phyloP scores from a whole-genome alignment of 225 moss, liverwort and hornwort genomes.

The Climacium dendroides region DNA sequence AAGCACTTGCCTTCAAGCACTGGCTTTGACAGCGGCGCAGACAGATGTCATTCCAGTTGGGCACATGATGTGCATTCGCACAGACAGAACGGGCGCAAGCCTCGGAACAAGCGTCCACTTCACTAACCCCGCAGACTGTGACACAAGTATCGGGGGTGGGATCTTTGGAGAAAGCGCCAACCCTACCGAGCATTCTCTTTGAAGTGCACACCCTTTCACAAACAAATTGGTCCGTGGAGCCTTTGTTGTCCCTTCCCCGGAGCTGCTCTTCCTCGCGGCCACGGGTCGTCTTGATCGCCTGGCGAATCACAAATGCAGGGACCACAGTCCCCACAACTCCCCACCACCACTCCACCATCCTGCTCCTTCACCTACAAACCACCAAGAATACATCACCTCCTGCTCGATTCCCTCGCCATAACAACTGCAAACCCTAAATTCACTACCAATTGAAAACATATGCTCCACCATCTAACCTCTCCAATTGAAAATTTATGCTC shows the following conservation, averaged over 20 bases:
- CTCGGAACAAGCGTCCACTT: constrained; percentile 92
- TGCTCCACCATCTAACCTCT: not conserved
- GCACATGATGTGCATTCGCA: constrained; percentile 91
- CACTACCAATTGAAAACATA: not conserved
- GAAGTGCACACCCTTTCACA: constrained; percentile 96
- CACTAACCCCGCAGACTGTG: constrained; percentile 88
- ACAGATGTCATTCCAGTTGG: constrained; percentile 96
- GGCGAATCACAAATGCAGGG: constrained; percentile 82
- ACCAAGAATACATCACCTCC: not conserved
- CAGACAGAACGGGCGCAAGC: constrained; percentile 84
- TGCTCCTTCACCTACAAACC: not conserved
- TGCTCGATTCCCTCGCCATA: not conserved
- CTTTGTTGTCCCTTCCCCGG: constrained; percentile 56
- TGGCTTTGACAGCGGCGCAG: constrained; percentile 89
- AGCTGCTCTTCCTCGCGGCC: constrained; percentile 75
- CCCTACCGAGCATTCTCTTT: constrained; percentile 80
- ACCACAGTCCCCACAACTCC: constrained; percentile 87
- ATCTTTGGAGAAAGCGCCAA: constrained; percentile 94
- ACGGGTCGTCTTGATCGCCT: constrained; percentile 64
- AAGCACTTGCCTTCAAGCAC: constrained; percentile 76
- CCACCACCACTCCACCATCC: constrained; percentile 99
- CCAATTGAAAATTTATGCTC: not conserved
- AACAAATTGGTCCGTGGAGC: constrained; percentile 70
- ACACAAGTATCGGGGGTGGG: constrained; percentile 91
- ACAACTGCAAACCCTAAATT: not conserved